These are phyloP conservation scores for Cryptococcus hybrid DNA, from an alignment of 1,284 basidiomycete species.

Conservation along the genomic window DNA sequence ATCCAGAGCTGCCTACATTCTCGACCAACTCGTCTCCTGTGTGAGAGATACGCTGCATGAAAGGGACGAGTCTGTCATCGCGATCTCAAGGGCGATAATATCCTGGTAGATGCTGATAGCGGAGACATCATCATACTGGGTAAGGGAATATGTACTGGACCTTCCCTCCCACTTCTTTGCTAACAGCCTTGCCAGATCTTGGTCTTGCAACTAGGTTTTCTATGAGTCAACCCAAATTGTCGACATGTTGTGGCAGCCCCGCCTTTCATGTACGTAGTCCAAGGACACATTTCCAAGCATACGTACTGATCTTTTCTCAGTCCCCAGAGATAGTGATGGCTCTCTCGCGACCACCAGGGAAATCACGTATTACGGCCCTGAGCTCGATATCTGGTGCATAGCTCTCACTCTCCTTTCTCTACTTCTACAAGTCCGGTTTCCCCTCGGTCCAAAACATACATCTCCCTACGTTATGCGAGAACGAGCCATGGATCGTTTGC, in stretches of 20 bases:
- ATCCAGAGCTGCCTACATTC: constrained; percentile 53
- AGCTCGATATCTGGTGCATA: constrained; percentile 60
- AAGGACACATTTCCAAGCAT: not conserved
- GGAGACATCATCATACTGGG: constrained; percentile 52
- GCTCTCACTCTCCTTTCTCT: constrained; percentile 56
- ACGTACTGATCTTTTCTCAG: constrained; percentile 21
- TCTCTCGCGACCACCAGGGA: constrained; percentile 53
- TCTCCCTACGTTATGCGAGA: constrained; percentile 53
- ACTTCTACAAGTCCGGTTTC: constrained; percentile 55
- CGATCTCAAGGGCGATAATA: constrained; percentile 56
- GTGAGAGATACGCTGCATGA: constrained; percentile 55
- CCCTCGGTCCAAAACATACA: constrained; percentile 55
- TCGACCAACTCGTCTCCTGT: constrained; percentile 57
- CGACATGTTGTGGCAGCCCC: constrained; percentile 58
- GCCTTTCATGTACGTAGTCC: constrained; percentile 50
- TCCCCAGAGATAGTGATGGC: constrained; percentile 57
- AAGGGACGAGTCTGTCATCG: constrained; percentile 56
- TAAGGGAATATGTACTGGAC: constrained; percentile 11
- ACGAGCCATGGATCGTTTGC: constrained; percentile 51
- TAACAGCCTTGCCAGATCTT: constrained; percentile 47
- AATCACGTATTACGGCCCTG: constrained; percentile 55
- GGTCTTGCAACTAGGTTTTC: constrained; percentile 59
- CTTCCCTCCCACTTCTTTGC: too few species aligned
- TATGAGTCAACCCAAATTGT: constrained; percentile 56
- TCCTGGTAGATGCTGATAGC: constrained; percentile 43